These are phyloP conservation scores for Phaffomyces antillensis DNA, from an alignment of 805 yeast species.

Conservation along the genomic window DNA sequence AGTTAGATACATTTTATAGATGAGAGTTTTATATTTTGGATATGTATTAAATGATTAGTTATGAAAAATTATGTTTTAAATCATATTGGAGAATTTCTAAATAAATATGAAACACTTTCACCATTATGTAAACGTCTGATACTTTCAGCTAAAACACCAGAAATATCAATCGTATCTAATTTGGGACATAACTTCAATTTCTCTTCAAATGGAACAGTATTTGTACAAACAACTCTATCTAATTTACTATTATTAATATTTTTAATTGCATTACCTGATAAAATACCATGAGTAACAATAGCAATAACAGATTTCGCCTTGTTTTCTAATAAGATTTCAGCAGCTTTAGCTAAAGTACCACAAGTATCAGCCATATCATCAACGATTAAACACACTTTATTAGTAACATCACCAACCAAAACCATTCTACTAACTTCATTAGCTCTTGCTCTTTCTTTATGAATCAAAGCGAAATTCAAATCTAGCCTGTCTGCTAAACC, in stretches of 20 bases:
- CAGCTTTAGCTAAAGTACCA: constrained; percentile 79
- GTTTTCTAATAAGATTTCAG: constrained; percentile 62
- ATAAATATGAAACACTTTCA: constrained; percentile 75
- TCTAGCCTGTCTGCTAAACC: constrained; percentile 74
- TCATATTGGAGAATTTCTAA: constrained; percentile 57
- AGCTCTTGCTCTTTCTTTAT: constrained; percentile 77
- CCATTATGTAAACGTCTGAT: constrained; percentile 82
- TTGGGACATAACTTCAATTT: constrained; percentile 51
- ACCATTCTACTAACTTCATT: constrained; percentile 83
- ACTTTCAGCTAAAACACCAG: constrained; percentile 73
- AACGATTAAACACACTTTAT: constrained; percentile 67
- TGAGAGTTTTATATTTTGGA: too few species aligned
- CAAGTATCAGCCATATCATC: constrained; percentile 92
- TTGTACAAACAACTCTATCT: constrained; percentile 69
- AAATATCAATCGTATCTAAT: constrained; percentile 62
- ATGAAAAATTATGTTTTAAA: not conserved
- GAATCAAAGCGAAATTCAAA: constrained; percentile 75
- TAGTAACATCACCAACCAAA: constrained; percentile 75
- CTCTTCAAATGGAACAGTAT: constrained; percentile 71
- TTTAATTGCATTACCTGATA: constrained; percentile 66
- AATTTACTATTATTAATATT: constrained; percentile 64
- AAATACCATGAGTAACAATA: constrained; percentile 76
- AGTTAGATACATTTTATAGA: not conserved
- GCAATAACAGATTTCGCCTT: constrained; percentile 71
- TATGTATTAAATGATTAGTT: not conserved